Percentiles rank a stretch among this genome's conserved stretches.
Conservation (phyloP, 2,329 filamentous ascomycete species). For the Monilinia polystroma region DNA sequence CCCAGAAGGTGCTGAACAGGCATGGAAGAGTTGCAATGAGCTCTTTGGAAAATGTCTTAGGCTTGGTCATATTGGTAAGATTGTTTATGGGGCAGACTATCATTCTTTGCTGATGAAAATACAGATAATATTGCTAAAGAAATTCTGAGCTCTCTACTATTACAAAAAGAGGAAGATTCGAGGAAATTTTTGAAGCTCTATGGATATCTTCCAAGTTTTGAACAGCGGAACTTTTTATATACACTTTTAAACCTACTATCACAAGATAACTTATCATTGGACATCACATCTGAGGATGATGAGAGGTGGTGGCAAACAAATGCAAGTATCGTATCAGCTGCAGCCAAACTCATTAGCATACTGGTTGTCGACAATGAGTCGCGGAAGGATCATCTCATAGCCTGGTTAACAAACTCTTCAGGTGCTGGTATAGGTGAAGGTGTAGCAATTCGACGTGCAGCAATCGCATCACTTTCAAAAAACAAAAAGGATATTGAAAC, state of each 20-base stretch:
- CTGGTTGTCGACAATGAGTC: conserved; percentile 50
- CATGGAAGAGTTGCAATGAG: conserved; percentile 36
- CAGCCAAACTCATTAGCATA: conserved; percentile 54
- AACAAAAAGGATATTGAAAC: conserved; percentile 52
- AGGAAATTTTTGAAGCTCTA: conserved; percentile 34
- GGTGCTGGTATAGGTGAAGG: conserved; percentile 64
- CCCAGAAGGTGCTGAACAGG: conserved; percentile 27
- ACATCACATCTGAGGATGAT: conserved; percentile 34
- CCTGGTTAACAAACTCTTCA: conserved; percentile 64
- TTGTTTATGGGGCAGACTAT: background rate
- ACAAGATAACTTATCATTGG: conserved; percentile 32
- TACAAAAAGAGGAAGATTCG: conserved; percentile 30
- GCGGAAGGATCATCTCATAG: conserved; percentile 55
- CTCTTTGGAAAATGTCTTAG: conserved; percentile 38
- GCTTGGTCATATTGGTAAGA: conserved; percentile 39
- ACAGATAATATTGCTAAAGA: conserved; percentile 36
- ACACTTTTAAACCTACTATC: conserved; percentile 35
- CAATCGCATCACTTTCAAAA: conserved; percentile 56
- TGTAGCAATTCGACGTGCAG: conserved; percentile 65
- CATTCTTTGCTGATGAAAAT: conserved; percentile 22
- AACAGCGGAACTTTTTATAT: conserved; percentile 38
- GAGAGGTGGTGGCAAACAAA: conserved; percentile 39
- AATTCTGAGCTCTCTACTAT: conserved; percentile 31
- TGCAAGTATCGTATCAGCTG: conserved; percentile 51
- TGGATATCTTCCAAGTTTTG: conserved; percentile 32